Evolutionary conservation across 345 rosid species (phyloP).

Genomic region (Eucalyptus lansdowneana): DNA sequence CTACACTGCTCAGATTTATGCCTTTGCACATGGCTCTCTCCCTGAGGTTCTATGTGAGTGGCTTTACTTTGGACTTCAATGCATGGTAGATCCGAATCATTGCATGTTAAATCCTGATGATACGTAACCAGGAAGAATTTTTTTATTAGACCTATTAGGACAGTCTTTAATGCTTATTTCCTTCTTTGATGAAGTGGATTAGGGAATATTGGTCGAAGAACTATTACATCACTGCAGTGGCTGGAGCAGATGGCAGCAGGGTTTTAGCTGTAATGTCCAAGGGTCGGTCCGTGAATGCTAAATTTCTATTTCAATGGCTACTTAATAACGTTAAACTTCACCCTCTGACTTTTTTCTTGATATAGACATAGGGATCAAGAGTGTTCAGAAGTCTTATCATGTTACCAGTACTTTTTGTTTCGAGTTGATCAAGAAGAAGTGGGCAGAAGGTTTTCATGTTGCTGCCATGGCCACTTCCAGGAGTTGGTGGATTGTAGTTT

Average conservation of each 20-base stretch:
- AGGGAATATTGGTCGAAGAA: constrained; percentile 92
- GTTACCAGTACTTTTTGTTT: constrained; percentile 79
- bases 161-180: background rate
- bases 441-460: constrained; percentile 81
- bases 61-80: background rate
- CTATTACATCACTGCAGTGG: constrained; percentile 77
- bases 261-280: constrained; percentile 87
- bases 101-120: background rate
- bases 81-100: background rate
- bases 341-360: background rate
- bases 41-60: constrained; percentile 39
- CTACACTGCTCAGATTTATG: constrained; percentile 59
- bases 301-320: background rate
- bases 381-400: constrained; percentile 68
- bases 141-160: background rate
- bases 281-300: constrained; percentile 11
- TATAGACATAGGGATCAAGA: constrained; percentile 46
- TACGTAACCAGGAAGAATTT: background rate
- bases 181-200: constrained; percentile 62
- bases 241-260: constrained; percentile 78
- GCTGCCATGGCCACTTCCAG: constrained; percentile 24
- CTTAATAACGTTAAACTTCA: background rate
- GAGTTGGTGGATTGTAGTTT: constrained; percentile 1
- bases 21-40: constrained; percentile 55
- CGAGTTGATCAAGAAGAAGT: constrained; percentile 47